Evolutionary conservation across 1,284 basidiomycete genomes (phyloP).

Genomic region (Ustilago sp.): DNA sequence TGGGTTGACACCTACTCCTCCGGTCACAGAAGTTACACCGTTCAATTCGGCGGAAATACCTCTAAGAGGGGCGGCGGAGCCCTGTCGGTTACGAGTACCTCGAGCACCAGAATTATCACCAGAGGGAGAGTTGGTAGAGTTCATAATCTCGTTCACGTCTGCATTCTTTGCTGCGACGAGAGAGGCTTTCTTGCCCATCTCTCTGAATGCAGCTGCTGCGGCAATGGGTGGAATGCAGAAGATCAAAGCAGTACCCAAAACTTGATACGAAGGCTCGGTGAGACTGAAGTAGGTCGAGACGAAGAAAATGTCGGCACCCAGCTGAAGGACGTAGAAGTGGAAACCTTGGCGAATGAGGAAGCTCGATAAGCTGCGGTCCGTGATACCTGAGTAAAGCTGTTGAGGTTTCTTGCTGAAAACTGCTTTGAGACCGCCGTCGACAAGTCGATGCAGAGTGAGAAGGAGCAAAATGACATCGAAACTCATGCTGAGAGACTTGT

Average conservation of each 20-base stretch:
- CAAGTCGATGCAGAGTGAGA: conserved; percentile 46
- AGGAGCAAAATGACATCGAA: conserved; percentile 37
- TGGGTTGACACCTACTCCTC: conserved; percentile 15
- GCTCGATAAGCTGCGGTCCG: conserved; percentile 23
- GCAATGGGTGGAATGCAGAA: conserved; percentile 41
- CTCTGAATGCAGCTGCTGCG: conserved; percentile 40
- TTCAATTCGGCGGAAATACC: background rate
- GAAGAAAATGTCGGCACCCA: conserved; percentile 39
- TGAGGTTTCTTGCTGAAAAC: conserved; percentile 22
- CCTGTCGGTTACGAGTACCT: background rate
- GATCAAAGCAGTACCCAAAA: conserved; percentile 29
- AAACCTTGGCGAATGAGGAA: conserved; percentile 47
- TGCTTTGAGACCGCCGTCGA: conserved; percentile 39
- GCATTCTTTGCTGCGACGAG: conserved; percentile 11
- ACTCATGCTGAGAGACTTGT: conserved; percentile 30
- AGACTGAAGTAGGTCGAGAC: conserved; percentile 34
- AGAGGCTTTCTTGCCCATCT: conserved; percentile 44
- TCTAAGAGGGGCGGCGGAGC: background rate
- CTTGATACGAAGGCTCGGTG: conserved; percentile 28
- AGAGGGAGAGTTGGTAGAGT: conserved; percentile 25
- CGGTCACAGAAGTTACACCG: background rate
- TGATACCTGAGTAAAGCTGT: conserved; percentile 17
- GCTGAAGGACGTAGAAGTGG: conserved; percentile 38
- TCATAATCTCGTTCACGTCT: conserved; percentile 46
- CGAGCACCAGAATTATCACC: conserved; percentile 16